Evolutionary conservation across 306 rosid species (phyloP).

Genomic region (Ormosia semicastrata): DNA sequence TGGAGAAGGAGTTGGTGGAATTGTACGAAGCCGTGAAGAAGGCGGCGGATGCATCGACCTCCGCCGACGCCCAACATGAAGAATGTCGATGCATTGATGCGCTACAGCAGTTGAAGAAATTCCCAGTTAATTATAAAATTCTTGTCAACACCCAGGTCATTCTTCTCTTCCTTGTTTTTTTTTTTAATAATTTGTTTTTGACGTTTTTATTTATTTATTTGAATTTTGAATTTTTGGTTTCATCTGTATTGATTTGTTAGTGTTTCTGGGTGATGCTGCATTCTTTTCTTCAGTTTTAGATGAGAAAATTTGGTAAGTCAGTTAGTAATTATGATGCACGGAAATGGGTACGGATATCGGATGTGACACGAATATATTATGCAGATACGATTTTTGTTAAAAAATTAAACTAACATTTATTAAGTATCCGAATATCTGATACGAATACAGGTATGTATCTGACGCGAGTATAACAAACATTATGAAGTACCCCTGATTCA

Average conservation of each 20-base stretch:
- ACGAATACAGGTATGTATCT: too few species aligned
- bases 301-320: neutral
- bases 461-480: too few species aligned
- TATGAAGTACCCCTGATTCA: too few species aligned
- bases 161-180: neutral
- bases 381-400: too few species aligned
- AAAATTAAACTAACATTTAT: too few species aligned
- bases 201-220: neutral
- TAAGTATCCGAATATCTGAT: too few species aligned
- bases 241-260: neutral
- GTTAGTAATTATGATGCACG: too few species aligned
- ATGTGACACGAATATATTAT: too few species aligned
- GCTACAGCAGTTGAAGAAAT: conserved; percentile 69
- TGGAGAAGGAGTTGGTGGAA: conserved; percentile 82
- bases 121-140: conserved; percentile 86
- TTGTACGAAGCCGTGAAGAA: conserved; percentile 73
- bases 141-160: conserved; percentile 89
- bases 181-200: neutral
- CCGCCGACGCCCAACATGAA: conserved; percentile 51
- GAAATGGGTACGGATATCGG: too few species aligned
- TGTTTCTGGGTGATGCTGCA: neutral
- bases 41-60: conserved; percentile 68
- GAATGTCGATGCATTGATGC: conserved; percentile 84
- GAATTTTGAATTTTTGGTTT: neutral
- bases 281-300: neutral